Evolutionary conservation across 495 filamentous ascomycete species (phyloP).

Genomic region (Hypoxylon perforatum): DNA sequence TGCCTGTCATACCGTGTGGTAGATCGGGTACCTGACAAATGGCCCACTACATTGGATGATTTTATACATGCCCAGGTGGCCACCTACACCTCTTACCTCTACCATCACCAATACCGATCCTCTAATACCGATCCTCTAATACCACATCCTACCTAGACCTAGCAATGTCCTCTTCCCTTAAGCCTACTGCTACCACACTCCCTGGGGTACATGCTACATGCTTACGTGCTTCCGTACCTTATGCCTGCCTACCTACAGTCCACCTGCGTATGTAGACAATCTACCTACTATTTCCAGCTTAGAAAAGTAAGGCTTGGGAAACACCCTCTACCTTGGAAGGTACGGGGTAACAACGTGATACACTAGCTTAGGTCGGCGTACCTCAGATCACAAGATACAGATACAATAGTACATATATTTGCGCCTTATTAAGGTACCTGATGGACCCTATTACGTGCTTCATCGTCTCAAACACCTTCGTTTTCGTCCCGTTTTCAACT

Average conservation of each 20-base stretch:
- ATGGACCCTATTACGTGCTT: constrained; percentile 45
- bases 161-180: no score
- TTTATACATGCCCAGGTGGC: no score
- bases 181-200: background rate
- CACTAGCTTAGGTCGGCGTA: constrained; percentile 21
- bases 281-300: constrained; percentile 34
- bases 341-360: constrained; percentile 30
- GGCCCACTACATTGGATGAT: background rate
- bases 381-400: constrained; percentile 2
- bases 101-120: no score
- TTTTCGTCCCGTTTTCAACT: constrained; percentile 36
- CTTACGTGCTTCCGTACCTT: background rate
- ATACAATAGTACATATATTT: constrained; percentile 24
- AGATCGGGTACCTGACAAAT: constrained; percentile 39
- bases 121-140: background rate
- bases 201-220: background rate
- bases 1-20: constrained; percentile 38
- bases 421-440: constrained; percentile 41
- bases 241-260: background rate
- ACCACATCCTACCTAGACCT: constrained; percentile 7
- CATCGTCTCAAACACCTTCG: constrained; percentile 37
- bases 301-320: constrained; percentile 32
- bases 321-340: constrained; percentile 18
- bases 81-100: background rate
- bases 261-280: background rate